phyloP scores from a whole-genome alignment of 495 filamentous ascomycete species.

The Penicillium lagena region DNA sequence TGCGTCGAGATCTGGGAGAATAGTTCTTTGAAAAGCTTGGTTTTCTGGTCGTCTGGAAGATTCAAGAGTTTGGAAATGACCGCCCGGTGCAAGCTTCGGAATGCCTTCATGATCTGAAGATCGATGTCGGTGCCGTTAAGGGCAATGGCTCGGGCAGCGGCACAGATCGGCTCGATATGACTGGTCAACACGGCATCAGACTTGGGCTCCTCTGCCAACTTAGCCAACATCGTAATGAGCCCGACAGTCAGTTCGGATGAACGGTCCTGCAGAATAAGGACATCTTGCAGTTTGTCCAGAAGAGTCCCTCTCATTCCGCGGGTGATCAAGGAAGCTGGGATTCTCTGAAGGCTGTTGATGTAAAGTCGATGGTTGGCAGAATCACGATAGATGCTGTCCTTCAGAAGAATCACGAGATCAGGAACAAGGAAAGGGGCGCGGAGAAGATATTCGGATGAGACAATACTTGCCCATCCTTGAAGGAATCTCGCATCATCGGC shows the following conservation, averaged over 20 bases:
- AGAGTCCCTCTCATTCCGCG: constrained; percentile 30
- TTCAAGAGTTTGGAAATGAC: constrained; percentile 32
- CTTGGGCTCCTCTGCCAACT: constrained; percentile 36
- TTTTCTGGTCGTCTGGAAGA: constrained; percentile 28
- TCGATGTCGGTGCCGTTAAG: constrained; percentile 30
- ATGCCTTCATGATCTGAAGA: constrained; percentile 38
- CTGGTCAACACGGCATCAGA: constrained; percentile 29
- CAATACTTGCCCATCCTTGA: constrained; percentile 36
- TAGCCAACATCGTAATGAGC: constrained; percentile 37
- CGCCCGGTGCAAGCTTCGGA: constrained; percentile 30
- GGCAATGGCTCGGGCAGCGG: constrained; percentile 27
- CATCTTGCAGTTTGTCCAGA: constrained; percentile 29
- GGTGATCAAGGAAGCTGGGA: constrained; percentile 30
- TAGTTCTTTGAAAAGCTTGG: constrained; percentile 31
- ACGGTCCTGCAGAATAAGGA: constrained; percentile 25
- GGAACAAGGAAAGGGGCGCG: constrained; percentile 26
- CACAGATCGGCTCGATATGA: constrained; percentile 37
- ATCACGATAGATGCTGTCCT: constrained; percentile 27
- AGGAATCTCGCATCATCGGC: constrained; percentile 27
- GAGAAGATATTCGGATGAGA: constrained; percentile 40
- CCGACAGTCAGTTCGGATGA: constrained; percentile 24
- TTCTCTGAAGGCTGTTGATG: constrained; percentile 35
- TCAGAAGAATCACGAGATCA: constrained; percentile 29
- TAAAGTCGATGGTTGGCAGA: constrained; percentile 23
- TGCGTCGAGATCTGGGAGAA: constrained; percentile 26